These are phyloP conservation scores for Hapsidospora chrysogenum DNA, from an alignment of 495 filamentous ascomycete genomes.

Conservation along the genomic window DNA sequence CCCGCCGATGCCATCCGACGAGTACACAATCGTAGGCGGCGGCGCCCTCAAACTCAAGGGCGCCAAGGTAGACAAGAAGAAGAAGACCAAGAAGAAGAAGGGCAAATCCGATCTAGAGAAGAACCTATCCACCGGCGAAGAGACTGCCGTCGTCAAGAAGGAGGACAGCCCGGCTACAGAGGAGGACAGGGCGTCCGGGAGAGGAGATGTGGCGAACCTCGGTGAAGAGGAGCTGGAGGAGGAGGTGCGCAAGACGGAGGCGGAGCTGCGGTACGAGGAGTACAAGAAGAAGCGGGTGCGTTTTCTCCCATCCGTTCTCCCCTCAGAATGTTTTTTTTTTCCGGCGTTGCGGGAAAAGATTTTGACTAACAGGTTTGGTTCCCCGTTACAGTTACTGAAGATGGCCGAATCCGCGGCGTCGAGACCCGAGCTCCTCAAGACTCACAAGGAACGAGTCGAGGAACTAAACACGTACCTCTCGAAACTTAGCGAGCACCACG, in stretches of 20 bases:
- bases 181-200: slow-evolving; percentile 6
- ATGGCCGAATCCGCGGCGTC: slow-evolving; percentile 30
- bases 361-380: background rate
- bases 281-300: slow-evolving; percentile 60
- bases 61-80: slow-evolving; percentile 40
- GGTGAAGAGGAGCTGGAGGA: slow-evolving; percentile 8
- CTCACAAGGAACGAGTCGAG: slow-evolving; percentile 92
- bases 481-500: slow-evolving; percentile 87
- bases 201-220: slow-evolving; percentile 2
- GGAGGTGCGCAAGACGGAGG: slow-evolving; percentile 55
- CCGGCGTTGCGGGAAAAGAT: background rate
- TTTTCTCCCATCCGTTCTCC: slow-evolving; percentile 7
- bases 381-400: slow-evolving; percentile 42
- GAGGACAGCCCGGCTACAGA: slow-evolving; percentile 7
- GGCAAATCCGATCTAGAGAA: slow-evolving; percentile 15
- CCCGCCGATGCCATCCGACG: slow-evolving; percentile 52
- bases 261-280: slow-evolving; percentile 70
- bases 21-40: slow-evolving; percentile 47
- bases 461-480: slow-evolving; percentile 89
- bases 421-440: slow-evolving; percentile 63
- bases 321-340: no score
- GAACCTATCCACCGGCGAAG: slow-evolving; percentile 12
- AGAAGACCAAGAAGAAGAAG: slow-evolving; percentile 41
- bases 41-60: slow-evolving; percentile 74
- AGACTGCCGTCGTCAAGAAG: slow-evolving; percentile 6